Conservation (phyloP, 352 stramenopile species). For the Phytophthora vignae region DNA sequence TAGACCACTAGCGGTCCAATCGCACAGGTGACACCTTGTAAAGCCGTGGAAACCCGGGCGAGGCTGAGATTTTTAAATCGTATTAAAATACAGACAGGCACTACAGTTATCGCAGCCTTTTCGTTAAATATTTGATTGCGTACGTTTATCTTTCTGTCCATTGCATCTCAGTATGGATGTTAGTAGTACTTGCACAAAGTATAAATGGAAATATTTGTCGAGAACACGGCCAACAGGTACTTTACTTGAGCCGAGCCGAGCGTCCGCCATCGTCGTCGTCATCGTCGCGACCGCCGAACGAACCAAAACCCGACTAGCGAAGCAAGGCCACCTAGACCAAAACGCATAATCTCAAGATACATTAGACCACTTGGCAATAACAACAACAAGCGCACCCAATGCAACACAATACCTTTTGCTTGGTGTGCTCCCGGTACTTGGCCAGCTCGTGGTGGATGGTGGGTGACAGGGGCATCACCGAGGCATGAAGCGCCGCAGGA, state of each 20-base stretch:
- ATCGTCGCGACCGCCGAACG: conserved; percentile 32
- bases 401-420: conserved; percentile 50
- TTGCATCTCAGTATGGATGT: neutral
- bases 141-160: neutral
- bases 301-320: conserved; percentile 38
- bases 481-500: conserved; percentile 22
- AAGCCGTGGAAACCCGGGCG: too few species aligned
- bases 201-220: neutral
- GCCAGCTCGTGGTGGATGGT: conserved; percentile 76
- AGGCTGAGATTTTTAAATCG: too few species aligned
- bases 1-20: too few species aligned
- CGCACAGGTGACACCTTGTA: too few species aligned
- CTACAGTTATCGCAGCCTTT: too few species aligned
- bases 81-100: too few species aligned
- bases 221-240: neutral
- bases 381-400: neutral
- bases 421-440: conserved; percentile 65
- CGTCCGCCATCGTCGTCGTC: conserved; percentile 1
- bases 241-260: conserved; percentile 11
- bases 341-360: conserved; percentile 34
- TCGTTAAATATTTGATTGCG: neutral
- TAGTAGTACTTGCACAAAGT: neutral
- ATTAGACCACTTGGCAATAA: conserved; percentile 23
- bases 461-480: conserved; percentile 61
- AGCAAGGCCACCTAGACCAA: conserved; percentile 27